Base-by-base conservation (phyloP, 805 yeast genomes). In the Clavispora phyllophila region DNA sequence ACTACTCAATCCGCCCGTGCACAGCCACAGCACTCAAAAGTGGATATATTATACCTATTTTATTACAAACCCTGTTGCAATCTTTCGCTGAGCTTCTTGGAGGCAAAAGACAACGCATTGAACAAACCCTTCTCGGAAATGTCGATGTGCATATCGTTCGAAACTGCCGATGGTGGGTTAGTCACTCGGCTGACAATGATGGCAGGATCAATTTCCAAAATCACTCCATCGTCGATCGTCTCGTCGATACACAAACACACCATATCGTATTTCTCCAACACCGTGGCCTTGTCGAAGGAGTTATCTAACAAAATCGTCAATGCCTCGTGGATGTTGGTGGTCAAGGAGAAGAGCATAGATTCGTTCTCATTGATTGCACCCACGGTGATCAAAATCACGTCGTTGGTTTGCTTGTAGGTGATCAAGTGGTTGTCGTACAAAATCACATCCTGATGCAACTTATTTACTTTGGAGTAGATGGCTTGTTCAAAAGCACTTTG, bases 161-260 rank as follows among this genome's bases (percentile, higher is more conserved):
- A 47, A 35, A 53, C 55, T 40, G 50, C 53, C n/a, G 58, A 47
- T 36, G 96, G 96, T 25, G 93, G 82, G 46, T 80, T 78, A n/a
- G 98, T 86, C 20, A 90, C 96, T 66, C 99, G 79, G 13, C 95
- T 79, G 2, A 91, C 90, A 53, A 93, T 86, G 33, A 87, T 81
- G 27, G 84, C 79, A 5, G 95, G 81, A 57, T 93, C 97, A 22
- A 89, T 84, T 63, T 93, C 97, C 53, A 93, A 74, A 43, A 93
- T 81, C 49, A 93, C 80, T 32, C 98, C 99, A 60, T 90, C 95
- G 60, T 93, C 99, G 39, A 93, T 73, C 9, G 95, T 76, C 66
- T 93, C 98, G 63, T 93, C 99, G 35, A 90, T 77, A 4, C 95
- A 87, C 61, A 93, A 75, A 35, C 87, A 73, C 29, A 89, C 84